These are phyloP conservation scores for Neurospora tetraspora DNA, from an alignment of 495 filamentous ascomycete genomes.

Conservation along the genomic window DNA sequence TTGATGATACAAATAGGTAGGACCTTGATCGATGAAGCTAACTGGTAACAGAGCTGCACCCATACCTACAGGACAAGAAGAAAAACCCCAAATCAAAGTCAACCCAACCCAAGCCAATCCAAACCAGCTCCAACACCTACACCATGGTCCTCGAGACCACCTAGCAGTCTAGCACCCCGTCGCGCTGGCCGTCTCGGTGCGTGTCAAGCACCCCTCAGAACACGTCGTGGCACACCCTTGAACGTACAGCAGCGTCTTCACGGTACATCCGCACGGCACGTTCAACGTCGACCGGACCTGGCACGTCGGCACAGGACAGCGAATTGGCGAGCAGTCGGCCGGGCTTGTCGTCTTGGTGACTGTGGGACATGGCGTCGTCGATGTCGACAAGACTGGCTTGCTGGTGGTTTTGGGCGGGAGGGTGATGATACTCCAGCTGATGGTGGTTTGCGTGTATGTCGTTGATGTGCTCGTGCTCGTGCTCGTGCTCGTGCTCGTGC, in stretches of 20 bases:
- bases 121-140: not conserved
- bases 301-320: constrained; percentile 33
- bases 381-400: not conserved
- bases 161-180: not conserved
- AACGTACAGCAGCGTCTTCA: constrained; percentile 30
- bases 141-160: not conserved
- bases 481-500: constrained; percentile 3
- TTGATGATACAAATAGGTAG: not conserved
- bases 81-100: not conserved
- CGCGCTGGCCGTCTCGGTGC: constrained; percentile 20
- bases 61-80: not conserved
- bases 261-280: constrained; percentile 29
- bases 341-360: constrained; percentile 31
- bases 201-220: constrained; percentile 25
- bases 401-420: constrained; percentile 10
- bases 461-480: constrained; percentile 1
- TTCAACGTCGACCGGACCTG: constrained; percentile 18
- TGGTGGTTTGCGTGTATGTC: constrained; percentile 4
- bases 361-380: constrained; percentile 23
- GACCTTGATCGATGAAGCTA: not conserved
- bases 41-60: not conserved
- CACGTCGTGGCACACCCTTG: constrained; percentile 31
- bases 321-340: constrained; percentile 26
- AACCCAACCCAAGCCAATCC: constrained; percentile 8
- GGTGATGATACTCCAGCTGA: constrained; percentile 18